These are phyloP conservation scores for Cystofilobasidium ferigula DNA, from an alignment of 768 basidiomycete genomes.

Conservation along the genomic window DNA sequence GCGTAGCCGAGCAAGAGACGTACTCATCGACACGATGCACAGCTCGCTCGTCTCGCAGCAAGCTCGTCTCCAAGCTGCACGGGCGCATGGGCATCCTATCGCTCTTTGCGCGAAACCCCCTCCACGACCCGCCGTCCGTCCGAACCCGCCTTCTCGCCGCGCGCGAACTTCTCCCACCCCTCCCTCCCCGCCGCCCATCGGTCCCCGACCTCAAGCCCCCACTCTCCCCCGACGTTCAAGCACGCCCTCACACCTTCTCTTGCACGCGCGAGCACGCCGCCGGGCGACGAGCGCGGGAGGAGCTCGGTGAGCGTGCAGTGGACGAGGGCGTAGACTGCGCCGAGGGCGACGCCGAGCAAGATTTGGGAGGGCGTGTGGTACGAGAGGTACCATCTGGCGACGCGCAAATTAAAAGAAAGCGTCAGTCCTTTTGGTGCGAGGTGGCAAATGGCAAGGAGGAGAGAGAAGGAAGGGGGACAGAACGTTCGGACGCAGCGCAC, in stretches of 20 bases:
- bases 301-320: conserved; percentile 5
- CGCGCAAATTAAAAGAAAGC: not conserved
- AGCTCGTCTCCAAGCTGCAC: too few relatives aligned
- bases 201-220: conserved; percentile 14
- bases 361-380: conserved; percentile 22
- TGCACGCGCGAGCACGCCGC: not conserved
- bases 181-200: conserved; percentile 9
- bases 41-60: too few relatives aligned
- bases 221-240: not conserved
- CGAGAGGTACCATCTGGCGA: conserved; percentile 18
- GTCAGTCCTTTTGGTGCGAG: too few relatives aligned
- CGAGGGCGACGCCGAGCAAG: conserved; percentile 16
- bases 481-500: too few relatives aligned
- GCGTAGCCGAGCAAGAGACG: too few relatives aligned
- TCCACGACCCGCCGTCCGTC: not conserved
- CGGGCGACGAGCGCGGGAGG: not conserved
- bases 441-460: too few relatives aligned
- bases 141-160: not conserved
- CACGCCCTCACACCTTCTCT: not conserved
- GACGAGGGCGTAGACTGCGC: not conserved
- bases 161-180: conserved; percentile 9
- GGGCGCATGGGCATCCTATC: too few relatives aligned
- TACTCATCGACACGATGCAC: too few relatives aligned
- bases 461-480: too few relatives aligned
- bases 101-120: not conserved